Base-by-base conservation (phyloP, 1,284 basidiomycete species). In the Lentinula novae-zelandiae region DNA sequence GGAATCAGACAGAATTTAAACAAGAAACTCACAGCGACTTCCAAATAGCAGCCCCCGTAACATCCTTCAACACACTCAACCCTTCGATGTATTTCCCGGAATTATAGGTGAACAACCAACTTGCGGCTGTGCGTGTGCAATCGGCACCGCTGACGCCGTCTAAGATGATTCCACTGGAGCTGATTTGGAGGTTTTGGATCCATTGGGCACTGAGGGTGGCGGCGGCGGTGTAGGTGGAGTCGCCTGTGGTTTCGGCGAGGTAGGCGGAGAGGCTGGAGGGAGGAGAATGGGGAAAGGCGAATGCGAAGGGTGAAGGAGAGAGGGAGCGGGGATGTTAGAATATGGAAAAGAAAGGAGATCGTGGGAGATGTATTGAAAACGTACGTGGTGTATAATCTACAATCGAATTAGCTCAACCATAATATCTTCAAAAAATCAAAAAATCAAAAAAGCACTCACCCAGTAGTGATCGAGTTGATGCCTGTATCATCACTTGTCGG, bases 81-180 rank as follows among this genome's bases (percentile, higher is more conserved):
- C 79, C 82, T 64, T 83, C 81, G 42, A 83, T 72, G 57, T 72
- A 78, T 61, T 83, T 83, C 34, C 82, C 81, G 40, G 70, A 76
- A 62, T 83, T 83, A 65, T 83, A 83, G 0, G 80, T 82, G 67
- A 82, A 82, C 6, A 79, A 57, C 75, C 76, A 79, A 3, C 60
- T 71, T 1, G 74, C 66, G 1, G 78, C 72, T 0, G 78, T 78
- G 38, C 78, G 69, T 1, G 74, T 70, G 68, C 81, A 83, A 57
- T 81, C 75, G 27, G 73, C 69, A 3, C 70, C 79, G 62, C 76
- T 70, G 53, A 82, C 73, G 5, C 75, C 75, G 66, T 83, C 82
- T 13, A 82, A 72, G 2, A 80, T 72, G 15, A 83, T 72, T 55
- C 73, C 64, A 49, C 73, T 67, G 27, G 69, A 61, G 59, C 79